These are phyloP conservation scores for Metarhizium sp. DNA, from an alignment of 2,329 filamentous ascomycete genomes.

Conservation along the genomic window DNA sequence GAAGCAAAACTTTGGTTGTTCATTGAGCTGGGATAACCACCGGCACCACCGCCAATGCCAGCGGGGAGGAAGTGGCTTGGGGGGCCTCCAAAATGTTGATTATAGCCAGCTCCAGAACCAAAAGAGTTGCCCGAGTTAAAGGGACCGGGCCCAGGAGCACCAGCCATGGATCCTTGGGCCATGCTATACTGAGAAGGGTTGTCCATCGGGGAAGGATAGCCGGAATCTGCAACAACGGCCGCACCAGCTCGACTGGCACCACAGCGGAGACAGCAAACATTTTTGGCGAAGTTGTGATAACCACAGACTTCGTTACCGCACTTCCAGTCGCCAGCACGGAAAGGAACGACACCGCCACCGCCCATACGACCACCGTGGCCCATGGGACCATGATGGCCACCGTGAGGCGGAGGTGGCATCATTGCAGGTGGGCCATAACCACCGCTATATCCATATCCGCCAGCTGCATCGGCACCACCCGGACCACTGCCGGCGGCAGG, in stretches of 20 bases:
- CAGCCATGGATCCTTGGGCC: conserved; percentile 79
- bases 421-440: conserved; percentile 63
- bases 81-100: conserved; percentile 78
- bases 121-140: conserved; percentile 65
- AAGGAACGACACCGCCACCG: conserved; percentile 80
- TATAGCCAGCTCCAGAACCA: conserved; percentile 53
- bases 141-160: conserved; percentile 67
- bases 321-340: conserved; percentile 98
- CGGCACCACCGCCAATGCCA: conserved; percentile 64
- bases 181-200: conserved; percentile 74
- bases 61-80: conserved; percentile 87
- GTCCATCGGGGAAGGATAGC: conserved; percentile 86
- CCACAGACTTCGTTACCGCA: conserved; percentile 95
- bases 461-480: conserved; percentile 51
- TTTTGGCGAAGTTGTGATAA: conserved; percentile 99
- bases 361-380: conserved; percentile 62
- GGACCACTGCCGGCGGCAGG: conserved; percentile 81
- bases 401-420: conserved; percentile 71
- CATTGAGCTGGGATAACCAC: conserved; percentile 65
- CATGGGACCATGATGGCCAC: conserved; percentile 50
- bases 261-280: conserved; percentile 93
- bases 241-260: conserved; percentile 90
- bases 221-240: conserved; percentile 87
- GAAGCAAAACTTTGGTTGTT: conserved; percentile 69
- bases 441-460: conserved; percentile 53